Base-by-base conservation (phyloP, 129 eudicot species). In the Pulicaria dysenterica region DNA sequence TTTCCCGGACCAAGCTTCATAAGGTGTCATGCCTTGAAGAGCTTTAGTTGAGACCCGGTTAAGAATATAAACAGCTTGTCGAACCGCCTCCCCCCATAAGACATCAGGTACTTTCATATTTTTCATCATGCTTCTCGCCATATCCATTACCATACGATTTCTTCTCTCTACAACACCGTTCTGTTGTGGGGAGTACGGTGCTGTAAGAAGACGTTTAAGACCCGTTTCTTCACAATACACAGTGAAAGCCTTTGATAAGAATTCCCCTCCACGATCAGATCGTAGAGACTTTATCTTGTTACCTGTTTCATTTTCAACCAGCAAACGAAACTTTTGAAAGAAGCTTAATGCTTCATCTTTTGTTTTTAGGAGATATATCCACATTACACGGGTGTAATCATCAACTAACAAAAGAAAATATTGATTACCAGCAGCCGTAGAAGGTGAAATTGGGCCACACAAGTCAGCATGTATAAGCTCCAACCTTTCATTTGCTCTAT, bases 341-440 rank as follows among this genome's bases (percentile, higher is more conserved):
- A 1, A n/a, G 0, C 10, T 4, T 10, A 78, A 54, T 14, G 68
- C 68, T 16, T 71, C 62, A 0, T 14, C 73, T 44, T 66, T 79
- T 16, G 49, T 3, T 1, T 66, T 45, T 6, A 79, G 4, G 8
- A 79, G 59, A 58, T 14, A 79, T 1, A 57, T 8, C 79, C 83
- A 79, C 69, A 66, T 79, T 60, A 72, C 73, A 3, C 64, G 24
- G 0, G 62, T 63, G 4, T 7, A 72, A 7, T 79, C 74, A 64
- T 79, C 83, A 47, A 79, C 69, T 7, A 79, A 64, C 1, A 64
- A 34, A 3, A 79, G 13, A 13, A 71, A 79, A 19, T 71, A 79
- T 14, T 37, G 49, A 5, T 56, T 71, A 4, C 73, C 13, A 0
- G 14, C 10, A 4, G 38, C 43, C 2, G 83, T 62, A 1, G 55